Evolutionary conservation across 2,329 filamentous ascomycete species (phyloP).

Genomic region (Exophiala alcalophila): DNA sequence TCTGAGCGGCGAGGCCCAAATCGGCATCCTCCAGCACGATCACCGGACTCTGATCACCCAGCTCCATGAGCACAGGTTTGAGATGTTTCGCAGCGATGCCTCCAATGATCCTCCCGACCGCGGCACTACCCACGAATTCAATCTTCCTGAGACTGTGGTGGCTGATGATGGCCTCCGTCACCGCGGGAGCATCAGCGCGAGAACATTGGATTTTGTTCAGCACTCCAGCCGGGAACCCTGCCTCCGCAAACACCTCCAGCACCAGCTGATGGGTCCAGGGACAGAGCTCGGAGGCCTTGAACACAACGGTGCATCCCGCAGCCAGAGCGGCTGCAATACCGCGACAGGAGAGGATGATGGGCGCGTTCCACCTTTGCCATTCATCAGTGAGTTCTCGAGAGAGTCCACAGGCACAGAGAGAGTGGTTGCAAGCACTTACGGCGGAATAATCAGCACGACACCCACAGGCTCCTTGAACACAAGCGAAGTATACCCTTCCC

Average conservation of each 20-base stretch:
- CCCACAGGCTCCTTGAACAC: slow-evolving; percentile 17
- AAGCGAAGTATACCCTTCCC: slow-evolving; percentile 72
- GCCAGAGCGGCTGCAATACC: slow-evolving; percentile 84
- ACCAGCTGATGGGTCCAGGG: slow-evolving; percentile 83
- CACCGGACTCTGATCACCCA: slow-evolving; percentile 89
- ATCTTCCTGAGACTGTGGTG: slow-evolving; percentile 72
- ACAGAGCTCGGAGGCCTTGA: slow-evolving; percentile 90
- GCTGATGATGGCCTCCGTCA: slow-evolving; percentile 69
- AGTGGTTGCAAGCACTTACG: slow-evolving; percentile 65
- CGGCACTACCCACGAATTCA: slow-evolving; percentile 88
- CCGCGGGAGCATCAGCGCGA: slow-evolving; percentile 59
- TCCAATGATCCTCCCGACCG: slow-evolving; percentile 77
- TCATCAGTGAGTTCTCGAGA: too few relatives aligned
- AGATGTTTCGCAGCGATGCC: slow-evolving; percentile 76
- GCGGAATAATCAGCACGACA: slow-evolving; percentile 81
- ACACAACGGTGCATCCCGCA: slow-evolving; percentile 79
- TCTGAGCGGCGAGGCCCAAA: slow-evolving; percentile 40
- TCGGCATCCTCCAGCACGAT: slow-evolving; percentile 83
- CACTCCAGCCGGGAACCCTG: slow-evolving; percentile 75
- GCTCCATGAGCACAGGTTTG: slow-evolving; percentile 78
- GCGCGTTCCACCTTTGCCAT: slow-evolving; percentile 62
- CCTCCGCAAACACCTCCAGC: slow-evolving; percentile 68
- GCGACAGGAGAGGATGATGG: slow-evolving; percentile 86
- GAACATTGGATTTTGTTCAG: slow-evolving; percentile 87
- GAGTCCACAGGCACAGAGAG: too few relatives aligned